Percentiles rank a stretch among this genome's conserved stretches.
Evolutionary conservation across 192 early-diverging fungal species (phyloP).

Genomic region (Lobosporangium transversale): DNA sequence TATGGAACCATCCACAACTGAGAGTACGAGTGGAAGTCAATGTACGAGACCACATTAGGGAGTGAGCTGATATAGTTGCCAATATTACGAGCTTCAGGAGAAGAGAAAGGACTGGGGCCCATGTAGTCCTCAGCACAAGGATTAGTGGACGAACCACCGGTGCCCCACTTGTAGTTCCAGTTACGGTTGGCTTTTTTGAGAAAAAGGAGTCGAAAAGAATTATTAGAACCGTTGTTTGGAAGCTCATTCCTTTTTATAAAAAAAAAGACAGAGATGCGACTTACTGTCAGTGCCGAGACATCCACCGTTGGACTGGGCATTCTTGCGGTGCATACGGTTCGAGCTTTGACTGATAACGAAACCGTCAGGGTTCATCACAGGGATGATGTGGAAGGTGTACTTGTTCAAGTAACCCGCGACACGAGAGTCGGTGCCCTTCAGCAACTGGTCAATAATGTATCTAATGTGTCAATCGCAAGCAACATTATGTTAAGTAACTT

Average conservation of each 20-base stretch:
- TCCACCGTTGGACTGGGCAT: slow-evolving; percentile 56
- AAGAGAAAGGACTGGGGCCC: slow-evolving; percentile 39
- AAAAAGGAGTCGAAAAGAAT: background rate
- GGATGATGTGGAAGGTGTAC: slow-evolving; percentile 67
- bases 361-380: slow-evolving; percentile 70
- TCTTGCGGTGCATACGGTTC: slow-evolving; percentile 60
- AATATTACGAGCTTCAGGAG: slow-evolving; percentile 60
- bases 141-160: slow-evolving; percentile 56
- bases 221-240: too few species aligned
- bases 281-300: slow-evolving; percentile 53
- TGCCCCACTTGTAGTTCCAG: slow-evolving; percentile 58
- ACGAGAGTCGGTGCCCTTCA: slow-evolving; percentile 37
- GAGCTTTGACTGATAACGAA: slow-evolving; percentile 61
- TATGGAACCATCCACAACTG: slow-evolving; percentile 59
- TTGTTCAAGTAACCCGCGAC: slow-evolving; percentile 52
- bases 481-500: too few species aligned
- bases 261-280: slow-evolving; percentile 4
- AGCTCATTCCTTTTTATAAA: background rate
- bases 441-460: slow-evolving; percentile 41
- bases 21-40: slow-evolving; percentile 65
- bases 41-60: slow-evolving; percentile 55
- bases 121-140: slow-evolving; percentile 62
- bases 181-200: slow-evolving; percentile 59
- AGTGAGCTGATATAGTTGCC: slow-evolving; percentile 52
- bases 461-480: too few species aligned